Evolutionary conservation across 352 stramenopile genomes (phyloP), one percentile per base, ranked within the genome.

Genomic region (Aphanomyces stellatus): DNA sequence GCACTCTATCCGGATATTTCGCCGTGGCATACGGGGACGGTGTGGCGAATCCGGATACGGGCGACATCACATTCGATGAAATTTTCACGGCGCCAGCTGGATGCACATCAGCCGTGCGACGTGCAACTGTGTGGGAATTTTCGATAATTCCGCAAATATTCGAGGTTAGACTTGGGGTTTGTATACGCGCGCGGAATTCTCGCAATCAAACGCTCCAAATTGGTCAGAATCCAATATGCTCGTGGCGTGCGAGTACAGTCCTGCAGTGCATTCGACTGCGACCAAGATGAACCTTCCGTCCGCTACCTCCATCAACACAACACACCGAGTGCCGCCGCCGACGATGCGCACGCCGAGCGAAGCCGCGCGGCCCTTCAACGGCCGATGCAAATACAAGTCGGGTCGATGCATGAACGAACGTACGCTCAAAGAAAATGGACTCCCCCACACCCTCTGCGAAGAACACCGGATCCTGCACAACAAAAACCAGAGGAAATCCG

Each of bases 301-400:
- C n/a, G n/a, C n/a, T n/a, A n/a, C n/a, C n/a, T n/a, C n/a, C n/a
- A n/a, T n/a, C n/a, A n/a, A n/a, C n/a, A n/a, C n/a, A n/a, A n/a
- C n/a, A n/a, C n/a, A n/a, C n/a, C n/a, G n/a, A n/a, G n/a, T n/a
- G n/a, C n/a, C n/a, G n/a, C n/a, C n/a, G n/a, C n/a, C n/a, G n/a
- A n/a, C n/a, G n/a, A n/a, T n/a, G n/a, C n/a, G n/a, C n/a, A n/a
- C n/a, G n/a, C n/a, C n/a, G n/a, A n/a, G n/a, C n/a, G n/a, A n/a
- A n/a, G 25, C n/a, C 28, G 28, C 25, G 0, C 19, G 28, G 6
- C 15, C 27, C n/a, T 67, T 34, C 19, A 59, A 67, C 35, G 63
- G 63, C 27, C 51, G 63, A 46, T 70, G 63, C 63, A 70, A 70
- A 37, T 70, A 70, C 48, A 70, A 70, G 55, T 49, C 31, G 17